These are phyloP conservation scores for Phytophthora hibernalis DNA, from an alignment of 352 stramenopile genomes.

Conservation along the genomic window DNA sequence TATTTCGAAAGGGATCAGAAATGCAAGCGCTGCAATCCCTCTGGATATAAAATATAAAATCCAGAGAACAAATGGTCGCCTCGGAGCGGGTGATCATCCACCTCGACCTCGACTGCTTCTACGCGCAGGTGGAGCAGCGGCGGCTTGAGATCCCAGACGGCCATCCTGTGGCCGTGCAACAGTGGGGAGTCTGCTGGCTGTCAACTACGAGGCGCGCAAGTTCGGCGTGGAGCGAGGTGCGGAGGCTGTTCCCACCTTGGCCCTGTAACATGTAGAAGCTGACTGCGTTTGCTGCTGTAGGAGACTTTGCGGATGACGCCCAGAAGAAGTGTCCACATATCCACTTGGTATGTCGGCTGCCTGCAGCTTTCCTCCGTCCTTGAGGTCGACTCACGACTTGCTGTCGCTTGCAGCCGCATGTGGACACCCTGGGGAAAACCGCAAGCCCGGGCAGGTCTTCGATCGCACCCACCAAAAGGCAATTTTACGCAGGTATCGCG, in stretches of 20 bases:
- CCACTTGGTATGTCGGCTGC: conserved; percentile 64
- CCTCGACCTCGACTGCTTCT: conserved; percentile 91
- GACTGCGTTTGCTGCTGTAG: conserved; percentile 26
- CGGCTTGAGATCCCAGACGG: conserved; percentile 70
- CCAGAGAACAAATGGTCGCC: too few species aligned
- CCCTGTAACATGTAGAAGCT: neutral
- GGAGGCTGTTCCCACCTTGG: neutral
- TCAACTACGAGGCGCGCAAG: conserved; percentile 84
- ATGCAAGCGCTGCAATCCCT: too few species aligned
- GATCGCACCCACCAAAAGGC: conserved; percentile 86
- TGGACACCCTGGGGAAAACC: conserved; percentile 86
- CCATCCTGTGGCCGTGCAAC: conserved; percentile 79
- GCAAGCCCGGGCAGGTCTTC: conserved; percentile 60
- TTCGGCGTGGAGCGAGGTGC: conserved; percentile 71
- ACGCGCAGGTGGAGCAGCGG: conserved; percentile 85
- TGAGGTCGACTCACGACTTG: conserved; percentile 3
- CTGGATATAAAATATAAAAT: too few species aligned
- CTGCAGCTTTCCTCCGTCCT: neutral
- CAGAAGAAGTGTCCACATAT: conserved; percentile 82
- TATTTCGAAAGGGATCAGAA: too few species aligned
- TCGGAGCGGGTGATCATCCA: conserved; percentile 90
- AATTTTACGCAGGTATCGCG: conserved; percentile 77
- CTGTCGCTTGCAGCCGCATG: conserved; percentile 63
- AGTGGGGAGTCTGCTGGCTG: conserved; percentile 85
- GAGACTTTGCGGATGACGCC: conserved; percentile 63